Conservation (phyloP, 192 early-diverging fungal genomes). For the Backusella sp. region DNA sequence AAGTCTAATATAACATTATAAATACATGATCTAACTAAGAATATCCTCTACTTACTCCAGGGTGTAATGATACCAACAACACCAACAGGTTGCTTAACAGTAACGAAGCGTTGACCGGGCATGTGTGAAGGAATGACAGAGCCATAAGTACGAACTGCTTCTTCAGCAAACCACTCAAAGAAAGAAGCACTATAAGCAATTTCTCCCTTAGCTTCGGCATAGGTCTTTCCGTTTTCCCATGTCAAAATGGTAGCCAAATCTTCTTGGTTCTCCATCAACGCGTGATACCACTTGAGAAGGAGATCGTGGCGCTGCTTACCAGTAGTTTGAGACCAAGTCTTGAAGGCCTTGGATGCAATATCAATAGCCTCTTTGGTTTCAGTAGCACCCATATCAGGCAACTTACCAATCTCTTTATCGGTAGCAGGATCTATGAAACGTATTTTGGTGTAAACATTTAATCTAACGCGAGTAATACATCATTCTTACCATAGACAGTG, state of each 20-base stretch:
- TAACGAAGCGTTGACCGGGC: constrained; percentile 55
- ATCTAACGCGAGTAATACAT: neutral
- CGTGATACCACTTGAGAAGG: constrained; percentile 63
- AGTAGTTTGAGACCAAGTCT: constrained; percentile 59
- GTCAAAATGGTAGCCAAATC: constrained; percentile 83
- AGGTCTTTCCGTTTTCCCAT: constrained; percentile 81
- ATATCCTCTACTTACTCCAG: constrained; percentile 51
- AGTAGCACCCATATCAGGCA: constrained; percentile 61
- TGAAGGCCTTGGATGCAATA: constrained; percentile 58
- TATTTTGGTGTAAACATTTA: neutral
- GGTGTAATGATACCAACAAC: constrained; percentile 73
- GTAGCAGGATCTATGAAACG: constrained; percentile 57
- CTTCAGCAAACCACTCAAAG: constrained; percentile 85
- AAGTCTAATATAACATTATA: constrained; percentile 54
- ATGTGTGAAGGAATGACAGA: constrained; percentile 72
- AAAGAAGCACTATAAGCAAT: constrained; percentile 69
- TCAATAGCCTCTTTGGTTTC: constrained; percentile 60
- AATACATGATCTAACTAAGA: neutral
- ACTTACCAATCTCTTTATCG: constrained; percentile 55
- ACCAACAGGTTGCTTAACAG: constrained; percentile 81
- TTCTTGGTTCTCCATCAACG: constrained; percentile 64
- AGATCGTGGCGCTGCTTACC: constrained; percentile 57
- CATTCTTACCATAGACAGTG: constrained; percentile 48
- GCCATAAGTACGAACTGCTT: constrained; percentile 78
- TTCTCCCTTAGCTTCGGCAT: constrained; percentile 61